Evolutionary conservation across 306 rosid species (phyloP).

Genomic region (Cyamopsis tetragonoloba): DNA sequence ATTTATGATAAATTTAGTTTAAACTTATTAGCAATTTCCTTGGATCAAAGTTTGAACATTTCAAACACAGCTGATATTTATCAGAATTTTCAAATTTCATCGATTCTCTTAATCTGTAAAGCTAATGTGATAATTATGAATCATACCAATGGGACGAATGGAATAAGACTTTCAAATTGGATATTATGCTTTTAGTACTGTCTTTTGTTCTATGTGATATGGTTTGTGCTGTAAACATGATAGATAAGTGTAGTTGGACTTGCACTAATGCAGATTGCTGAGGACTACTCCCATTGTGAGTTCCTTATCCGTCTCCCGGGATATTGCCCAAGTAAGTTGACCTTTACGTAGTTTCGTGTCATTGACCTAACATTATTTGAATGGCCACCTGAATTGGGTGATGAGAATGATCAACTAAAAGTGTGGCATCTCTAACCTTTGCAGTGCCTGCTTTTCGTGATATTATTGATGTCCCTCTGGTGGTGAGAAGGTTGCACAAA

Average conservation of each 20-base stretch:
- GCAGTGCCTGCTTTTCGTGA: conserved; percentile 98
- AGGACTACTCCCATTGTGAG: conserved; percentile 94
- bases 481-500: conserved; percentile 89
- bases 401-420: not conserved
- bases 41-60: not conserved
- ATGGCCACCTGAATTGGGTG: not conserved
- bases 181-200: not conserved
- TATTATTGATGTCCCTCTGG: conserved; percentile 85
- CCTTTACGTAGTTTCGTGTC: not conserved
- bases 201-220: not conserved
- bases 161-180: not conserved
- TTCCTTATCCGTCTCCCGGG: conserved; percentile 97
- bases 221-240: conserved; percentile 19
- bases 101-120: not conserved
- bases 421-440: conserved; percentile 18
- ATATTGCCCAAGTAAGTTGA: conserved; percentile 83
- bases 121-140: not conserved
- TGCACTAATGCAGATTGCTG: conserved; percentile 64
- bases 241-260: conserved; percentile 9
- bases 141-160: not conserved
- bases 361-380: conserved; percentile 10
- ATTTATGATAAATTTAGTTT: not conserved
- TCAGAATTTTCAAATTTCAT: not conserved
- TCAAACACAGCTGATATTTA: not conserved
- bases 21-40: not conserved